A percentile compares a stretch with the other conserved stretches of the same genome.
These are phyloP conservation scores for Oryza officinalis DNA, from an alignment of 176 grass and related monocot genomes.

Conservation along the genomic window DNA sequence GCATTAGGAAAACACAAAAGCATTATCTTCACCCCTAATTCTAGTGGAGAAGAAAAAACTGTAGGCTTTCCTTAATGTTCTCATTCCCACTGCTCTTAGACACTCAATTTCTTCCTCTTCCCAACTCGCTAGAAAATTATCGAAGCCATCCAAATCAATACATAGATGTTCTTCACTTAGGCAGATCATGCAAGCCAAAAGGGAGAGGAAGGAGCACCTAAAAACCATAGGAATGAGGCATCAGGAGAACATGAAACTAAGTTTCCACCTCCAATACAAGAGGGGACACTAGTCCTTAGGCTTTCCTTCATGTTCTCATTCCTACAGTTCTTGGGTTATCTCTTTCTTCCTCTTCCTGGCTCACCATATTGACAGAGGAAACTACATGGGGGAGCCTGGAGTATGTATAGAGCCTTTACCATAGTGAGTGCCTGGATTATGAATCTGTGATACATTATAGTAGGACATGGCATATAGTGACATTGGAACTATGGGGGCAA, in stretches of 20 bases:
- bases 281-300: background rate
- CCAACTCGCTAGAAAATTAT: too few relatives aligned
- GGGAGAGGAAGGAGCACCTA: constrained; percentile 23
- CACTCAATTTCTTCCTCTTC: background rate
- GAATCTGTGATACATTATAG: too few relatives aligned
- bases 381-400: too few relatives aligned
- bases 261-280: background rate
- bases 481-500: too few relatives aligned
- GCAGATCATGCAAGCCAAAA: background rate
- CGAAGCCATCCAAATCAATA: too few relatives aligned
- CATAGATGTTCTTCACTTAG: background rate
- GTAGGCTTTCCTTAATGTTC: constrained; percentile 26
- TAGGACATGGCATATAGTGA: too few relatives aligned
- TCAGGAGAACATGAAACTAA: constrained; percentile 5
- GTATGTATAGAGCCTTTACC: too few relatives aligned
- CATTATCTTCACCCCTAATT: background rate
- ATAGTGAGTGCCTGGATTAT: too few relatives aligned
- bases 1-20: constrained; percentile 31
- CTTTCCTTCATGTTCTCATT: constrained; percentile 30
- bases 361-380: too few relatives aligned
- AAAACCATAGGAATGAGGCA: constrained; percentile 39
- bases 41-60: background rate
- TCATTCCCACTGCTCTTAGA: background rate
- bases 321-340: background rate
- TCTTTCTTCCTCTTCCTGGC: constrained; percentile 4